Base-by-base conservation (phyloP, 1,284 basidiomycete species). In the Phellopilus nigrolimitatus region DNA sequence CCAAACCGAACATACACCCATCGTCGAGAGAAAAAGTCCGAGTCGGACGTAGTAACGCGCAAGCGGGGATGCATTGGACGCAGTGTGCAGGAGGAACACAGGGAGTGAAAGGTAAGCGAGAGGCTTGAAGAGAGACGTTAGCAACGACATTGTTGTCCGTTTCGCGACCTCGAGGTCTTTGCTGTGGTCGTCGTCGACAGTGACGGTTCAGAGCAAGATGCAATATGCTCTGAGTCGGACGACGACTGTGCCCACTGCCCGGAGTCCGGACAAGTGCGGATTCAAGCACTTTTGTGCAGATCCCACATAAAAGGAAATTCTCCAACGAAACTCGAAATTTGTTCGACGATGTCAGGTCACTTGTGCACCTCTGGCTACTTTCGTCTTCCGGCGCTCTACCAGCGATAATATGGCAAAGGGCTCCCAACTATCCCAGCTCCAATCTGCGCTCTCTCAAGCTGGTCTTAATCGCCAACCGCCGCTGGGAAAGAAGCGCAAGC, bases 361-460 rank as follows among this genome's bases (percentile, higher is more conserved):
- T 43, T 4, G 13, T 1, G 22, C 8, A 12, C 15, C n/a, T 31
- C 1, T 17, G n/a, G 7, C 21, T 48, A n/a, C 34, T 10, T 19
- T 30, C 28, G 33, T 25, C 38, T 36, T 50, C 41, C 41, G 25
- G 25, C 33, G 46, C 27, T 21, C 25, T 19, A 13, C 12, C 21
- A 0, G 19, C 47, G 19, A 21, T 37, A 28, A 24, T 45, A 84
- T 85, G 83, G 76, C 72, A 25, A 85, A 79, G 62, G 82, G 84
- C 51, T 92, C 89, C 2, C 90, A 93, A 68, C 78, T 97, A 21
- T 73, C 82, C 24, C 92, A 95, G 70, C 84, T 97, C 59, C 95
- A 95, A 66, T 75, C 83, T 10, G 89, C 91, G 3, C 75, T 97
- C 48, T 76, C 78, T 2, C 75, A 85, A 45, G 86, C 88, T 1